Percentiles rank a stretch among this genome's conserved stretches.
phyloP scores from a whole-genome alignment of 2,329 filamentous ascomycete genomes.

The Pestalotiopsis sp. region DNA sequence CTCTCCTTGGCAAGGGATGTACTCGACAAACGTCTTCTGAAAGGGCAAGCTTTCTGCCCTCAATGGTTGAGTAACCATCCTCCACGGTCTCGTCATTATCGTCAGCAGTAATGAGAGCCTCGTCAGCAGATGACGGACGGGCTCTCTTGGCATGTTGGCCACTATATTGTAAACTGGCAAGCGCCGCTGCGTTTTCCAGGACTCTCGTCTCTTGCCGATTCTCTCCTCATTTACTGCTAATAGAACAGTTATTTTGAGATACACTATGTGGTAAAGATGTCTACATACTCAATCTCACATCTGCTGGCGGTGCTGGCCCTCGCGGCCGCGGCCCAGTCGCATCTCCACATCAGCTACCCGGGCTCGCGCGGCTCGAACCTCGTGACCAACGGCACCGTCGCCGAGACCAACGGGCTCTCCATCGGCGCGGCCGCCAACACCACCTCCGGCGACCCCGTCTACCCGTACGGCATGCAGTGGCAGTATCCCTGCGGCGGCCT shows the following conservation, averaged over 20 bases:
- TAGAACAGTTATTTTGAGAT: too few species aligned
- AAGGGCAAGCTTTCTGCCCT: background rate
- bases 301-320: background rate
- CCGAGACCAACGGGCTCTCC: slow-evolving; percentile 7
- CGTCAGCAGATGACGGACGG: background rate
- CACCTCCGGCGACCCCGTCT: slow-evolving; percentile 36
- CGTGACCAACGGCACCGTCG: slow-evolving; percentile 45
- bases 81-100: background rate
- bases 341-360: slow-evolving; percentile 66
- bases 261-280: too few species aligned
- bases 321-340: slow-evolving; percentile 23
- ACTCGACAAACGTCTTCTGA: background rate
- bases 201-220: background rate
- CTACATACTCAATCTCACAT: too few species aligned
- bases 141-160: background rate
- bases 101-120: background rate
- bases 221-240: too few species aligned
- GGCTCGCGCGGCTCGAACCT: slow-evolving; percentile 69
- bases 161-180: background rate
- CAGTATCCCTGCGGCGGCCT: slow-evolving; percentile 73
- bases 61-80: background rate
- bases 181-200: background rate
- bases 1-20: background rate
- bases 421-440: background rate
- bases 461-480: slow-evolving; percentile 71